These are phyloP conservation scores for Sporothrix luriei DNA, from an alignment of 2,329 filamentous ascomycete genomes.

Conservation along the genomic window DNA sequence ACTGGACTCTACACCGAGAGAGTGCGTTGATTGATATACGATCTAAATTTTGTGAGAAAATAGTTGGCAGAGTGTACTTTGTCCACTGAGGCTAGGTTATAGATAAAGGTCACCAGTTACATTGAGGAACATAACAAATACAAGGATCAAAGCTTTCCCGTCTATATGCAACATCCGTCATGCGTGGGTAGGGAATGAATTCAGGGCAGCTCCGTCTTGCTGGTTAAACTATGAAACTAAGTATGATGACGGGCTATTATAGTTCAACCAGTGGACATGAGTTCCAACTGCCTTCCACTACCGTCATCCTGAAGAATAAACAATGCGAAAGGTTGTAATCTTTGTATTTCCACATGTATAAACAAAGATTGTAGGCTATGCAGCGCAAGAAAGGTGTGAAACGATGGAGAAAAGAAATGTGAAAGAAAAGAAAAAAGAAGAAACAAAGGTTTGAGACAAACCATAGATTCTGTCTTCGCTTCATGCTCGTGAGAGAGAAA, in stretches of 20 bases:
- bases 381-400: constrained; percentile 4
- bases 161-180: constrained; percentile 35
- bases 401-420: constrained; percentile 7
- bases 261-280: not conserved
- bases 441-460: constrained; percentile 12
- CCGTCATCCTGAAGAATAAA: not conserved
- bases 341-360: not conserved
- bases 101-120: not conserved
- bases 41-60: not conserved
- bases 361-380: constrained; percentile 20
- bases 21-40: not conserved
- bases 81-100: not conserved
- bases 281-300: not conserved
- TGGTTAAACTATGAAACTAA: constrained; percentile 2
- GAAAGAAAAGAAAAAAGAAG: not conserved
- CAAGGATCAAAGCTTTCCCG: constrained; percentile 20
- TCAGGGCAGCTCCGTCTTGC: not conserved
- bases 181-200: constrained; percentile 17
- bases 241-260: not conserved
- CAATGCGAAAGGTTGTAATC: not conserved
- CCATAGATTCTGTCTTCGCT: constrained; percentile 9
- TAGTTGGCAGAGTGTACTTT: not conserved
- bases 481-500: constrained; percentile 6
- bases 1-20: not conserved
- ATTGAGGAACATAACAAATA: not conserved